phyloP scores from a whole-genome alignment of 805 yeast species.

The Millerago galiae region DNA sequence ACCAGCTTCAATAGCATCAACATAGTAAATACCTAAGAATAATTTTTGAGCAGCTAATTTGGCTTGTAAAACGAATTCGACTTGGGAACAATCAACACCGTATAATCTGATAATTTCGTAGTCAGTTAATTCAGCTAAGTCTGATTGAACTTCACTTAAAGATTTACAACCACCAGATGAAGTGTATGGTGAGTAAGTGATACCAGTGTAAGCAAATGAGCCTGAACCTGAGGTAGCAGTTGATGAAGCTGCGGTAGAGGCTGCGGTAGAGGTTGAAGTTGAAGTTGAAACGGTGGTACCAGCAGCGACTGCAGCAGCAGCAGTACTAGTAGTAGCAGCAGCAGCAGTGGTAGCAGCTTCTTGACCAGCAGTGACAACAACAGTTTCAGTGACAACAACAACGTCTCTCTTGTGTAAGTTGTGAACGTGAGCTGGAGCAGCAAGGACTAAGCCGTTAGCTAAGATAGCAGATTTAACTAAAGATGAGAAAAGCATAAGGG shows the following conservation, averaged over 20 bases:
- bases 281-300: conserved; percentile 27
- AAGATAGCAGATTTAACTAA: conserved; percentile 30
- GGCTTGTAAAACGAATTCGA: conserved; percentile 61
- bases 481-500: conserved; percentile 43
- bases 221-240: conserved; percentile 28
- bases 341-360: conserved; percentile 24
- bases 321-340: conserved; percentile 22
- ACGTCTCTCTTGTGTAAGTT: conserved; percentile 52
- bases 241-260: conserved; percentile 20
- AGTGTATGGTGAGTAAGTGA: conserved; percentile 78
- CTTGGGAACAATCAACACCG: conserved; percentile 86
- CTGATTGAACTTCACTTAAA: conserved; percentile 49
- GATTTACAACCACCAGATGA: conserved; percentile 64
- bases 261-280: conserved; percentile 24
- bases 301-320: conserved; percentile 23
- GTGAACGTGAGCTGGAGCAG: conserved; percentile 64
- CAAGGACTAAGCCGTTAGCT: conserved; percentile 33
- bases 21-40: conserved; percentile 67
- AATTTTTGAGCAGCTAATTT: conserved; percentile 58
- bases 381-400: conserved; percentile 43
- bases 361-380: conserved; percentile 41
- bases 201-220: conserved; percentile 49
- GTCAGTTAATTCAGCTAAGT: conserved; percentile 44
- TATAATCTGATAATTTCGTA: conserved; percentile 66
- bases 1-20: conserved; percentile 48